Conservation (phyloP, 352 stramenopile genomes). For the Phytophthora colocasiae region DNA sequence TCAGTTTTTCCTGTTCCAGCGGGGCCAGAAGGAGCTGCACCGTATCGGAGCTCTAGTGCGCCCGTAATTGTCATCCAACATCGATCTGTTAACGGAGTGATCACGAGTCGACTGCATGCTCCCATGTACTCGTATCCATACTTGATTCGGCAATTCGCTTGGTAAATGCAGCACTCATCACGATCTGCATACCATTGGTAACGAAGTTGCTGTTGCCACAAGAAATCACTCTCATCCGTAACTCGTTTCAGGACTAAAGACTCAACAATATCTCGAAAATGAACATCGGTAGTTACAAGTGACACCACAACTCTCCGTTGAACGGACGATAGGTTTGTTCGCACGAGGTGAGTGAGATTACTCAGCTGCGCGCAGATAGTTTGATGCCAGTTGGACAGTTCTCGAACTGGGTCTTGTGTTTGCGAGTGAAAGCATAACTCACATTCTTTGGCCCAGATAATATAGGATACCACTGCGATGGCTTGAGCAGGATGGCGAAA, state of each 20-base stretch:
- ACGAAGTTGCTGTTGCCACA: constrained; percentile 80
- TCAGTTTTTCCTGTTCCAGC: constrained; percentile 95
- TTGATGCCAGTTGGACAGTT: constrained; percentile 69
- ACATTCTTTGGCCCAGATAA: constrained; percentile 81
- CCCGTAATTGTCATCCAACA: constrained; percentile 95
- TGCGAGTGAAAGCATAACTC: constrained; percentile 65
- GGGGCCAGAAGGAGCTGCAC: constrained; percentile 88
- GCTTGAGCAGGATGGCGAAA: constrained; percentile 91
- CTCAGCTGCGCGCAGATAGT: constrained; percentile 72
- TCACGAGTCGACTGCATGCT: constrained; percentile 90
- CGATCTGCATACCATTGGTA: constrained; percentile 76
- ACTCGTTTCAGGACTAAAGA: constrained; percentile 62
- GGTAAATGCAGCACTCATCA: constrained; percentile 66
- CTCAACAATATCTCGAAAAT: constrained; percentile 82
- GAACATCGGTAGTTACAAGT: constrained; percentile 79
- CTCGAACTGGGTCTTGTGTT: constrained; percentile 57
- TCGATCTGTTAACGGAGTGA: constrained; percentile 94
- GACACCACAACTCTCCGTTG: constrained; percentile 71
- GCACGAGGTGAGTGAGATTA: constrained; percentile 73
- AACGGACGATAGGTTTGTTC: constrained; percentile 59
- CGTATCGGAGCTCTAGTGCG: constrained; percentile 88
- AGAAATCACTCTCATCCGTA: constrained; percentile 61
- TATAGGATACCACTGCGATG: constrained; percentile 91
- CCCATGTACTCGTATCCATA: constrained; percentile 96
- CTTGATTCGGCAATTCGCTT: constrained; percentile 72